Percentiles rank a stretch among this genome's conserved stretches.
These are phyloP conservation scores for Chalciporus chontae DNA, from an alignment of 768 basidiomycete genomes.

Conservation along the genomic window DNA sequence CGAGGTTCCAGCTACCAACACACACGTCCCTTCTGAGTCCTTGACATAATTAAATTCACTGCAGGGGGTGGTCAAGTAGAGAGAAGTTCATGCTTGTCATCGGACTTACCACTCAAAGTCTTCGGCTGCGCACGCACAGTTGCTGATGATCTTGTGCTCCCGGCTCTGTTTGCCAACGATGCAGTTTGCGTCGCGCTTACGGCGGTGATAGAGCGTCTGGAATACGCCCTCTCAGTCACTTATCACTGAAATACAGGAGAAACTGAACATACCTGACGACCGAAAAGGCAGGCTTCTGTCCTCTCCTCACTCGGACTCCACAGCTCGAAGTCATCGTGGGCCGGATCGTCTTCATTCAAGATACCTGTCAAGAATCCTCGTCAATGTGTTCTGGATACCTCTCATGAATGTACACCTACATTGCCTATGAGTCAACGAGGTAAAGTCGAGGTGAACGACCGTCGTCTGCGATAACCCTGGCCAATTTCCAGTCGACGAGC, in stretches of 20 bases:
- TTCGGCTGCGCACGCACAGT: conserved; percentile 65
- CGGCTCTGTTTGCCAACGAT: conserved; percentile 72
- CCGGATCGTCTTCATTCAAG: conserved; percentile 65
- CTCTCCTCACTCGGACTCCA: conserved; percentile 95
- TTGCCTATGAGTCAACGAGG: conserved; percentile 63
- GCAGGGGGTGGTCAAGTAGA: background rate
- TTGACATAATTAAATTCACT: conserved; percentile 93
- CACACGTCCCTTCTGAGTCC: conserved; percentile 67
- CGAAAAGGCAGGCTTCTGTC: conserved; percentile 87
- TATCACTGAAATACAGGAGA: background rate
- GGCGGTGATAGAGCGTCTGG: conserved; percentile 89
- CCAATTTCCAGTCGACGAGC: conserved; percentile 21
- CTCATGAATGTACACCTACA: conserved; percentile 51
- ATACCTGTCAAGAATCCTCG: conserved; percentile 45
- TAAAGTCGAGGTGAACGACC: conserved; percentile 87
- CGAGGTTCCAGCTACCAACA: conserved; percentile 65
- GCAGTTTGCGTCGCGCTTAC: conserved; percentile 75
- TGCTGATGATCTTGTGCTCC: conserved; percentile 51
- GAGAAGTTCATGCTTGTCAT: background rate
- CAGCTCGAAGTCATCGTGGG: conserved; percentile 89
- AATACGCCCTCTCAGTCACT: background rate
- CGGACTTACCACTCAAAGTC: conserved; percentile 92
- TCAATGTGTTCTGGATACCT: conserved; percentile 1
- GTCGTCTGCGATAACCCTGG: conserved; percentile 30
- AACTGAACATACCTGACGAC: conserved; percentile 61